Base-by-base conservation (phyloP, 192 early-diverging fungal genomes). In the Linnemannia exigua region DNA sequence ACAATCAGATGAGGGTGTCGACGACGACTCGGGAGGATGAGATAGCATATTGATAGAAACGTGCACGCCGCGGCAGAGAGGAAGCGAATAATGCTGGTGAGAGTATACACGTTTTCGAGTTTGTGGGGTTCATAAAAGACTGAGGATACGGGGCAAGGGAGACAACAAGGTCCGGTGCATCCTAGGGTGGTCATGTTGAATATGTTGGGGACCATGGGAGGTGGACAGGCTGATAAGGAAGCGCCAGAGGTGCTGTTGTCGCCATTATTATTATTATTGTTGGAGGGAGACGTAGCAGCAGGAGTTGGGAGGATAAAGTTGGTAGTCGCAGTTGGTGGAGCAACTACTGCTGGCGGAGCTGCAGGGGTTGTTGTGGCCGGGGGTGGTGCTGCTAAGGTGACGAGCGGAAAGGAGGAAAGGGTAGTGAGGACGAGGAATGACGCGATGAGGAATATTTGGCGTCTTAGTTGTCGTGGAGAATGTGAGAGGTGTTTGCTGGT, bases 1-100 rank as follows among this genome's bases (percentile, higher is more conserved):
- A 85, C 83, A 22, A 85, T 79, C 48, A 76, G 33, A 66, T 85
- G 83, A 0, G 83, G 83, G 28, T 85, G 83, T 38, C 76, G 54
- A 3, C 83, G 72, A 25, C 83, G 77, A 51, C 77, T 79, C 0
- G 77, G 83, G 0, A 85, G 74, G 5, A 79, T 38, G 41, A 79
- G 15, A 20, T 85, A 85, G 17, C 51, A 52, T 0, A 75, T 20
- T 9, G 69, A 46, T 20, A 85, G 25, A 8, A 85, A 22, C 20
- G 9, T 35, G 17, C 68, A 79, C 8, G 74, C 48, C 0, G 35
- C n/a, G 0, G 77, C 73, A 0, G 83, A 85, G 9, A 76, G 41
- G 5, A 70, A 54, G 0, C 77, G 77, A 15, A 85, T 3, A 33
- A 75, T 52, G 70, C 83, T 76, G 17, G 77, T 79, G 19, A 79